Evolutionary conservation across 1,139 yeast species (phyloP), one percentile per base, ranked within the genome.

Genomic region (Pichia norvegensis): DNA sequence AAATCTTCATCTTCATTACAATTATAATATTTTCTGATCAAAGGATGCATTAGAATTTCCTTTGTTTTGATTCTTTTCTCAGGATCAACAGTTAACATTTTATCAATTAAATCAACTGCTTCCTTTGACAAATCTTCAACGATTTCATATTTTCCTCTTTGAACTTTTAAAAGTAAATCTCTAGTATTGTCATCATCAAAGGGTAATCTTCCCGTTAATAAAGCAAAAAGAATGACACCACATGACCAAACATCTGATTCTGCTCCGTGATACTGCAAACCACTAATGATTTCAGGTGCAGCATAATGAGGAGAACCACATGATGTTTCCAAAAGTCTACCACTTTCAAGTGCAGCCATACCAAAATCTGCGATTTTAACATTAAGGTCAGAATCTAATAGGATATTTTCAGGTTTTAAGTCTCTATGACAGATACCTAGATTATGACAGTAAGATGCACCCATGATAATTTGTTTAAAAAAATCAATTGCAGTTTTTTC

Each of bases 291-390:
- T 64, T 92, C 98, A 0, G 98, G 98, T 14, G 96, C 86, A 1
- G 98, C 98, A 66, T 92, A 92, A 66, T 94, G 98, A 21, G 98
- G 98, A 21, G 97, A 87, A 1, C 99, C 99, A 67, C 99, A 92
- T 29, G 95, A 83, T 1, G 98, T 92, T 63, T 92, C 97, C 47
- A 94, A 72, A 60, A 92, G 68, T 57, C 85, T 78, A 47, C 79
- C 77, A 36, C 95, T 82, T 64, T 92, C 98, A 42, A 92, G 70
- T 2, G 98, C 98, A n/a, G 99, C 98, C 98, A 92, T 94, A 36
- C 99, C 99, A 64, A 92, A 92, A 67, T 92, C 99, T 16, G 99
- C 98, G 56, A 92, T 90, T 64, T 92, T 92, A 65, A 92, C 88
- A 63, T 86, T 88, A 54, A 83, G 79, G 63, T 86, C 77, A 63